Evolutionary conservation across 441 rosid genomes (phyloP).

Genomic region (Erysimum cheiri): DNA sequence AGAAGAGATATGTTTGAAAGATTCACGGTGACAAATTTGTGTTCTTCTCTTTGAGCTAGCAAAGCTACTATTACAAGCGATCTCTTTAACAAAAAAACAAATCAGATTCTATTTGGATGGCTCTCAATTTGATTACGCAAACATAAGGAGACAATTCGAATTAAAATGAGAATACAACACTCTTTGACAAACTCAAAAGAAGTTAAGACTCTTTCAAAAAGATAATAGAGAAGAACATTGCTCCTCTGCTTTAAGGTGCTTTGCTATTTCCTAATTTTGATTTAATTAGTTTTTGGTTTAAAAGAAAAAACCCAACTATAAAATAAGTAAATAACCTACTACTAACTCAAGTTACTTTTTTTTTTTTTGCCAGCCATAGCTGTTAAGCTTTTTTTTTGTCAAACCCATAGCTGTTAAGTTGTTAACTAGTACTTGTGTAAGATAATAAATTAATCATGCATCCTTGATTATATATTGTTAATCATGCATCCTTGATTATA

Average conservation of each 20-base stretch:
- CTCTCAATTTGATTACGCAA: constrained; percentile 2
- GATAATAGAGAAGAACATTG: background rate
- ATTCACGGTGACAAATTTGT: background rate
- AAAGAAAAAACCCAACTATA: background rate
- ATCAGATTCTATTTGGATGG: constrained; percentile 1
- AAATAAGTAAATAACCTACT: background rate
- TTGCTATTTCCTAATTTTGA: background rate
- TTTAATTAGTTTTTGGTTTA: background rate
- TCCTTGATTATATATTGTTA: too few species aligned
- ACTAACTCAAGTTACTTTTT: background rate
- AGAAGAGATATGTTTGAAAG: background rate
- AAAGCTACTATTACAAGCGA: background rate
- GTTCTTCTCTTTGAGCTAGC: constrained; percentile 17
- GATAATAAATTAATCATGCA: background rate
- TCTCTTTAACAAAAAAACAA: background rate
- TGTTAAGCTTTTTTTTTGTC: background rate
- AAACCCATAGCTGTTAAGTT: background rate
- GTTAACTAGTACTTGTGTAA: background rate
- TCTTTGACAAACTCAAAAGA: background rate
- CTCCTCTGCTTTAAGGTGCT: background rate
- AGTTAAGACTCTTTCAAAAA: background rate
- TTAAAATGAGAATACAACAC: constrained; percentile 6
- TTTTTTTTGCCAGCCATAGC: background rate
- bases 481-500: too few species aligned
- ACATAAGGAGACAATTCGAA: background rate